Base-by-base conservation (phyloP, 2,329 filamentous ascomycete species). In the Claviceps sp. region DNA sequence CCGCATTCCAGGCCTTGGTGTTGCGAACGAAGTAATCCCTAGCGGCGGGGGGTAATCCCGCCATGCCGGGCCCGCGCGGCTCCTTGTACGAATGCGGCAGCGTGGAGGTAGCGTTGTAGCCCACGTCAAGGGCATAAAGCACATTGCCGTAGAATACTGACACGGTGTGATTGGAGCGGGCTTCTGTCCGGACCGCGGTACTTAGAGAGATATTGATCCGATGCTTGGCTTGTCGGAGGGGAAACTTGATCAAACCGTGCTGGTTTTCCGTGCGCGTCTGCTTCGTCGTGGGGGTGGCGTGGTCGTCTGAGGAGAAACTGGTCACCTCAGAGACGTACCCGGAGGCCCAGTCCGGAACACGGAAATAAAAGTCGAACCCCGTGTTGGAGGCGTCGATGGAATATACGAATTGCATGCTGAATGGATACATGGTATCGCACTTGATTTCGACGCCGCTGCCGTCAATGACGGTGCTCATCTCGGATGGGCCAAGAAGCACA, bases 381-480 rank as follows among this genome's bases (percentile, higher is more conserved):
- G 54, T 48, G 53, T 60, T 20, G 51, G 63, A 49, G 55, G 26
- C 2, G 26, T 61, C 43, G 59, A 64, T 52, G 52, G 58, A 56
- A 59, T 68, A 59, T 42, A 53, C 47, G 55, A 64, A 52, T 44
- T 54, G 53, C 58, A 61, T 57, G 60, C 61, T 24, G 52, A 65
- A 61, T 22, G 62, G 77, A 59, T 79, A 79, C 48, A 67, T 65
- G 0, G 77, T 79, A 24, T 70, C 61, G 57, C 72, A 75, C 11
- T 58, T 58, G 11, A 79, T 64, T 1, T 59, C 66, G 8, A 77
- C 69, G 5, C 43, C 44, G 18, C 53, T 55, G 11, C 54, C 56
- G 20, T 58, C 57, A 9, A 75, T 60, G 5, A 58, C 64, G 3
- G 72, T 71, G 3, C 60, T 62, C 6, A 74, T 67, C 0, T 59